Evolutionary conservation across 805 yeast species (phyloP).

Genomic region (Teunomyces lycoperdinae): DNA sequence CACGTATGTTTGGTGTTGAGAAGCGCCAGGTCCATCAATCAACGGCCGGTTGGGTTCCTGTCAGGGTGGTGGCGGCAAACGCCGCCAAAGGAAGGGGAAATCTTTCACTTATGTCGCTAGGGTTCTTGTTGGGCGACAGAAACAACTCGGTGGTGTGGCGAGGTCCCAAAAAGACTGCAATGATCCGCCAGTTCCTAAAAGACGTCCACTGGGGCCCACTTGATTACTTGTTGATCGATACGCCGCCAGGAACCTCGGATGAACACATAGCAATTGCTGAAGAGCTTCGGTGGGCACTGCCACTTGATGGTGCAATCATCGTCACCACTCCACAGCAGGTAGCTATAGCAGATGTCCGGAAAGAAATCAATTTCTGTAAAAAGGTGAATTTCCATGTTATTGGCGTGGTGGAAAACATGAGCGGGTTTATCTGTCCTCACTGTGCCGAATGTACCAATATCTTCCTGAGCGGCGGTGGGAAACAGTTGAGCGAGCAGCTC

Average conservation of each 20-base stretch:
- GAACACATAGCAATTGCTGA: constrained; percentile 98
- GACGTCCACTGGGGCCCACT: constrained; percentile 90
- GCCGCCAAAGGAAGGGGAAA: constrained; percentile 27
- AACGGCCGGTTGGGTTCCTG: constrained; percentile 90
- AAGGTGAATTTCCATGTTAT: constrained; percentile 78
- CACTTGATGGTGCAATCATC: constrained; percentile 84
- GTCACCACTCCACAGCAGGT: constrained; percentile 97
- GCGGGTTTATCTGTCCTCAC: constrained; percentile 92
- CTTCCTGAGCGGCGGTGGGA: constrained; percentile 93
- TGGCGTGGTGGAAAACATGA: constrained; percentile 94
- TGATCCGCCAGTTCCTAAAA: constrained; percentile 88
- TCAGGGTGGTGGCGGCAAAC: constrained; percentile 32
- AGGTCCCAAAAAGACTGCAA: constrained; percentile 97
- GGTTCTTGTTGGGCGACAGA: constrained; percentile 78
- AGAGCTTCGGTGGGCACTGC: constrained; percentile 65
- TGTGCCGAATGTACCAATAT: constrained; percentile 91
- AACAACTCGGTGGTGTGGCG: constrained; percentile 96
- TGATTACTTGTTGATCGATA: constrained; percentile 81
- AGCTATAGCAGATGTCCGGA: constrained; percentile 89
- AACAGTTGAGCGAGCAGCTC: constrained; percentile 58
- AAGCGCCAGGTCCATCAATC: constrained; percentile 75
- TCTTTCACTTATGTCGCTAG: constrained; percentile 78
- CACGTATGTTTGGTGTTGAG: constrained; percentile 95
- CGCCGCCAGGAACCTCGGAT: constrained; percentile 99
- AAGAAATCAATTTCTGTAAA: constrained; percentile 87